Percentiles rank a stretch among this genome's conserved stretches.
Evolutionary conservation across 2,329 filamentous ascomycete species (phyloP).

Genomic region (Esteya vermicola): DNA sequence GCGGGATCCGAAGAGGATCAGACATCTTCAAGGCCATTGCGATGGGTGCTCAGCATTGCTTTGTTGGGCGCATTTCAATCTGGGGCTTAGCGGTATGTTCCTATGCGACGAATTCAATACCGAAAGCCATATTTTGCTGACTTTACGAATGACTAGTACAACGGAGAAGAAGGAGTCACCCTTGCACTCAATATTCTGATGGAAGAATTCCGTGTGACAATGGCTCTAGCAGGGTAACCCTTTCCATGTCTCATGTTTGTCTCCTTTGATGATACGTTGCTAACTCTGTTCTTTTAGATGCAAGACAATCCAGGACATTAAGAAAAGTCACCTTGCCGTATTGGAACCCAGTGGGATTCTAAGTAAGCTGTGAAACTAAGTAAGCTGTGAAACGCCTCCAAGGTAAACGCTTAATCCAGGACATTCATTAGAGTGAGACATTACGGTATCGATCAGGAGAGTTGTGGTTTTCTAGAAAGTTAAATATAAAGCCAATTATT

Average conservation of each 20-base stretch:
- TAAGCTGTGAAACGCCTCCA: no score
- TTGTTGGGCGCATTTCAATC: neutral
- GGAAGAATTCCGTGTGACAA: neutral
- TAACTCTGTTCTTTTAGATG: no score
- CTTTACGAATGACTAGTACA: neutral
- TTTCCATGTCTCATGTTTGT: neutral
- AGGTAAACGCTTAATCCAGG: no score
- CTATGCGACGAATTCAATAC: no score
- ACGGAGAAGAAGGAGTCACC: neutral
- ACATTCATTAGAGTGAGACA: no score
- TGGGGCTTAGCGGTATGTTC: neutral
- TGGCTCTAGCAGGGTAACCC: neutral
- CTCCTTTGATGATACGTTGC: neutral
- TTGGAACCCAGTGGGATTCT: slow-evolving; percentile 14
- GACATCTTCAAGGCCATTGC: neutral
- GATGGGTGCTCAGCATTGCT: neutral
- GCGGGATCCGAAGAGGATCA: neutral
- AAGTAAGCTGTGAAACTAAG: slow-evolving; percentile 10
- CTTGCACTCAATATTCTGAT: neutral
- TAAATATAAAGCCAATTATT: no score
- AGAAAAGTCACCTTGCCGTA: neutral
- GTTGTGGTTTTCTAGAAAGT: no score
- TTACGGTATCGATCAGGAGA: no score
- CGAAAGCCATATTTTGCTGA: neutral
- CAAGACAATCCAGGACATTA: neutral